phyloP scores from a whole-genome alignment of 345 rosid genomes.

The Eucalyptus polyanthemos region DNA sequence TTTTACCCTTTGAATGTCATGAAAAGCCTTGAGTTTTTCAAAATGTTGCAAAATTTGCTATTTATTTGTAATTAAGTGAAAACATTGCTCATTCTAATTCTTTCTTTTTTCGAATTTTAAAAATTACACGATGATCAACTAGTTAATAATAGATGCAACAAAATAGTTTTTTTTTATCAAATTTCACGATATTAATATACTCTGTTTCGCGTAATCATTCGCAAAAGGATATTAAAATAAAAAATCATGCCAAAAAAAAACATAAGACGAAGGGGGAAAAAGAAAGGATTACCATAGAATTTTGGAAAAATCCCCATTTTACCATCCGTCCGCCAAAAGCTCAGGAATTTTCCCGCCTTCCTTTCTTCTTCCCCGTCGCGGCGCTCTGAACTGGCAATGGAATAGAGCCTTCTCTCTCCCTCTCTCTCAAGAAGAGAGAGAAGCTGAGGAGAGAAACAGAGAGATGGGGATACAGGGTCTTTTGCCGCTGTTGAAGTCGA shows the following conservation, averaged over 20 bases:
- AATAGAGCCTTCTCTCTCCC: background rate
- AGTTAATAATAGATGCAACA: background rate
- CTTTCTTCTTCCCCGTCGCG: background rate
- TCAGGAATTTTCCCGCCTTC: background rate
- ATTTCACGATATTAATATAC: background rate
- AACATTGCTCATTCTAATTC: background rate
- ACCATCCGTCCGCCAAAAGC: background rate
- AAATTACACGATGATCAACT: background rate
- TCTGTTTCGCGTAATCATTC: background rate
- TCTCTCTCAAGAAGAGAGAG: background rate
- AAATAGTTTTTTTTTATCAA: background rate
- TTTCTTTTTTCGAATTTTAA: background rate
- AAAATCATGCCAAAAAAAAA: background rate
- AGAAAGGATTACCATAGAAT: background rate
- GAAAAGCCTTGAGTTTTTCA: no score
- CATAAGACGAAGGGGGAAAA: background rate
- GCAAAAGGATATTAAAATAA: background rate
- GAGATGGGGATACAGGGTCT: constrained; percentile 77
- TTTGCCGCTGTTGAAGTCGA: constrained; percentile 77
- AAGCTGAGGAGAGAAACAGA: background rate
- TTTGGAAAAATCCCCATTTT: background rate
- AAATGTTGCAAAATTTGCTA: background rate
- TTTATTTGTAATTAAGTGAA: no score
- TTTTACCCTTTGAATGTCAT: no score
- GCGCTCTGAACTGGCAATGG: background rate